Percentiles rank a stretch among this genome's conserved stretches.
phyloP scores from a whole-genome alignment of 23 red algal species.

The Chondrus crispus region DNA sequence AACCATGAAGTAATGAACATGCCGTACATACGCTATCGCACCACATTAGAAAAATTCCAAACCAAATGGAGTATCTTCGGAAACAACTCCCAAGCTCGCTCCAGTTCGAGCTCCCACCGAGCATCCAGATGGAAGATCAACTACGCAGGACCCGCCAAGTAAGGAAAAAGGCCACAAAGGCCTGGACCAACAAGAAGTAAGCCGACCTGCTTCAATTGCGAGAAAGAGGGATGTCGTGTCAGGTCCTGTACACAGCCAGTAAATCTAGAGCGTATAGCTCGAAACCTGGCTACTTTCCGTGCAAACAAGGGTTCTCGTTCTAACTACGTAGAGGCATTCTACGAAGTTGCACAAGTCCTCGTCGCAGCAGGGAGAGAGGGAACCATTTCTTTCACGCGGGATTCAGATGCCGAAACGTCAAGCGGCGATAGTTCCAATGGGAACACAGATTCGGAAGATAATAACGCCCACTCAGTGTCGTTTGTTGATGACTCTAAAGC shows the following conservation, averaged over 20 bases:
- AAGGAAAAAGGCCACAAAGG: too few species aligned
- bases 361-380: neutral
- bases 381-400: too few species aligned
- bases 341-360: neutral
- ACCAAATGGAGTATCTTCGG: neutral
- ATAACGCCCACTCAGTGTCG: neutral
- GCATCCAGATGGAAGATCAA: neutral
- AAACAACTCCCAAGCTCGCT: neutral
- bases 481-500: neutral
- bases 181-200: too few species aligned
- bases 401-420: too few species aligned
- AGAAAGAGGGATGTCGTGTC: neutral
- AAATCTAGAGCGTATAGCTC: neutral
- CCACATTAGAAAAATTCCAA: neutral
- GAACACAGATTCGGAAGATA: neutral
- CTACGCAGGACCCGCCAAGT: neutral
- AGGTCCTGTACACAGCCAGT: neutral
- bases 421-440: too few species aligned
- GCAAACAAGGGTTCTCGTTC: neutral
- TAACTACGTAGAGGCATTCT: neutral
- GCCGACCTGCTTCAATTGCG: constrained; percentile 16
- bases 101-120: neutral
- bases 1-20: neutral
- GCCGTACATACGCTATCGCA: neutral
- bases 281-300: neutral